Percentiles rank a stretch among this genome's conserved stretches.
Evolutionary conservation across 2,329 filamentous ascomycete species (phyloP).

Genomic region (Orbilia blumenaviensis): DNA sequence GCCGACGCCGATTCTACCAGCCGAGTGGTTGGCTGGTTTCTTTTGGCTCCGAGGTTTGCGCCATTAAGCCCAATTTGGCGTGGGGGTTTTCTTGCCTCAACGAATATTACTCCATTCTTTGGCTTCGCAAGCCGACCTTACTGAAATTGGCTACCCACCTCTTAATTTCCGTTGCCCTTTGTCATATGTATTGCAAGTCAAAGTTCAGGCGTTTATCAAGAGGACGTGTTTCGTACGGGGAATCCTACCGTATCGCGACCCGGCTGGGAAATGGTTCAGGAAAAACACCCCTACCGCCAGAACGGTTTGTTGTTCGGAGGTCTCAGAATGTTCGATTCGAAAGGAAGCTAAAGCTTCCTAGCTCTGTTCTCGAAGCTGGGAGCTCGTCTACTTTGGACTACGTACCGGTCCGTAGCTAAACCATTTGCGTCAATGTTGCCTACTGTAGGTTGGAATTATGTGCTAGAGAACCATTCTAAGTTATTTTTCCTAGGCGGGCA

Average conservation of each 20-base stretch:
- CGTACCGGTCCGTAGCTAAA: neutral
- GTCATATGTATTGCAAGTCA: conserved; percentile 4
- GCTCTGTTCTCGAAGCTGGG: conserved; percentile 26
- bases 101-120: conserved; percentile 31
- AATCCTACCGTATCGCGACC: conserved; percentile 29
- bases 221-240: conserved; percentile 41
- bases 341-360: conserved; percentile 15
- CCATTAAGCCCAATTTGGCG: conserved; percentile 51
- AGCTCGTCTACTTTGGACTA: conserved; percentile 24
- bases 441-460: neutral
- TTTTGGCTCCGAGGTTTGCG: conserved; percentile 44
- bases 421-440: neutral
- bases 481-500: conserved; percentile 22
- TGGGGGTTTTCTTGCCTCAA: conserved; percentile 34
- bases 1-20: conserved; percentile 33
- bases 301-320: conserved; percentile 32
- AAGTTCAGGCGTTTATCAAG: neutral
- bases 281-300: conserved; percentile 1
- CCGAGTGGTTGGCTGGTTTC: conserved; percentile 12
- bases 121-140: conserved; percentile 14
- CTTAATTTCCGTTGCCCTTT: conserved; percentile 44
- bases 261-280: neutral
- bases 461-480: neutral
- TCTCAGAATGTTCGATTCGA: neutral
- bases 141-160: conserved; percentile 23